These are phyloP conservation scores for Lactuca sativa DNA, from an alignment of 129 eudicot genomes.

Conservation along the genomic window DNA sequence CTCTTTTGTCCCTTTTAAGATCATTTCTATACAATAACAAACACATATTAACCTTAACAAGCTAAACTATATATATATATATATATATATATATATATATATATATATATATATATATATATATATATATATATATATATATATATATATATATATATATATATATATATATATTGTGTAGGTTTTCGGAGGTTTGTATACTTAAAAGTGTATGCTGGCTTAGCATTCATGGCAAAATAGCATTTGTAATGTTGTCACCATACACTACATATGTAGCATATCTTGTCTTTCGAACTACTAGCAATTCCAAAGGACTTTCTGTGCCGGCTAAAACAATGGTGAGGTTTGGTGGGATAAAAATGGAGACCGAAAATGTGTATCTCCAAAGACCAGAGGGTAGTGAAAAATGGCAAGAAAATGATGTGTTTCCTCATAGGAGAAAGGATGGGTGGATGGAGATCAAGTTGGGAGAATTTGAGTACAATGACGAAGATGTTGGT, in stretches of 20 bases:
- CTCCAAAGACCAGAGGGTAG: neutral
- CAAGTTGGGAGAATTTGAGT: too few species aligned
- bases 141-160: neutral
- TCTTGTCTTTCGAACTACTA: slow-evolving; percentile 24
- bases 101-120: neutral
- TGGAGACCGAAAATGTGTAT: neutral
- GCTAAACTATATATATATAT: too few species aligned
- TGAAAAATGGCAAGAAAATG: too few species aligned
- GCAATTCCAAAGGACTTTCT: too few species aligned
- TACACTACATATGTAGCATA: slow-evolving; percentile 37
- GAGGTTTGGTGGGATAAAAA: too few species aligned
- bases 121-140: slow-evolving; percentile 1
- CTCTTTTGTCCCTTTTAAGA: neutral
- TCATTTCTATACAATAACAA: neutral
- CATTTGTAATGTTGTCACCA: slow-evolving; percentile 29
- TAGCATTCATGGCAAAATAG: slow-evolving; percentile 28
- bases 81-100: neutral
- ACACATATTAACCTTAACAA: too few species aligned
- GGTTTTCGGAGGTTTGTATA: slow-evolving; percentile 45
- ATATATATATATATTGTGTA: slow-evolving; percentile 5
- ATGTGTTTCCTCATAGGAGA: too few species aligned
- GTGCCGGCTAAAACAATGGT: too few species aligned
- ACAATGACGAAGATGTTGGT: too few species aligned
- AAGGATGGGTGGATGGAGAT: too few species aligned
- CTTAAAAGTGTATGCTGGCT: slow-evolving; percentile 38